Evolutionary conservation across 2,329 filamentous ascomycete species (phyloP), one percentile per base, ranked within the genome.

Genomic region (Ustulina deusta): DNA sequence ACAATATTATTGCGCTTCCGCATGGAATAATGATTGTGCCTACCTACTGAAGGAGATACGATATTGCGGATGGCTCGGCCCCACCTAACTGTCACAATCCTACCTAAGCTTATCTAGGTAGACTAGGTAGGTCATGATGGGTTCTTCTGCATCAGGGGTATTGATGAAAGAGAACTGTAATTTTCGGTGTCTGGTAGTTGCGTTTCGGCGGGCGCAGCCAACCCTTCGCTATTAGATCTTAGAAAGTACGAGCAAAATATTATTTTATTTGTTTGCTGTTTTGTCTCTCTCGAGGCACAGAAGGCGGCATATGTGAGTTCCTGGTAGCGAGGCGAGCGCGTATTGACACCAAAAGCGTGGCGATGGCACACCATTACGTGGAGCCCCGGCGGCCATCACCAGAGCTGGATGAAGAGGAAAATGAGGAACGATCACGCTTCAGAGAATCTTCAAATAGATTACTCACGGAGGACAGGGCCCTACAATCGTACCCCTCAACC

Each of bases 381-480:
- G 32, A 38, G 44, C 7, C 2, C 20, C 44, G 22, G 20, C 20
- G 7, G 20, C 20, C 22, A 25, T 17, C 51, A 55, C n/a, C 20
- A 25, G 32, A 55, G 29, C 20, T 55, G 25, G 29, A 38, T 34
- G n/a, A 36, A 55, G 51, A 55, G 11, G 51, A 55, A 36, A 34
- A 52, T 20, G 32, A 2, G 25, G 51, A 54, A 38, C 32, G n/a
- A 20, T 34, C 49, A 11, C 27, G 29, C 15, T 34, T 52, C 1
- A 2, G 32, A 32, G 48, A 55, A 25, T 36, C 51, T 13, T 55
- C 34, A 2, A 38, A 36, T 27, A 6, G n/a, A 17, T 55, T 55
- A 6, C 51, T 55, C 32, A 11, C 40, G 9, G 51, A 55, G 11
- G 51, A 55, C 6, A 38, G 6, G 32, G n/a, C 6, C 7, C 1